These are phyloP conservation scores for Cladophialophora psammophila DNA, from an alignment of 2,329 filamentous ascomycete species.

Conservation along the genomic window DNA sequence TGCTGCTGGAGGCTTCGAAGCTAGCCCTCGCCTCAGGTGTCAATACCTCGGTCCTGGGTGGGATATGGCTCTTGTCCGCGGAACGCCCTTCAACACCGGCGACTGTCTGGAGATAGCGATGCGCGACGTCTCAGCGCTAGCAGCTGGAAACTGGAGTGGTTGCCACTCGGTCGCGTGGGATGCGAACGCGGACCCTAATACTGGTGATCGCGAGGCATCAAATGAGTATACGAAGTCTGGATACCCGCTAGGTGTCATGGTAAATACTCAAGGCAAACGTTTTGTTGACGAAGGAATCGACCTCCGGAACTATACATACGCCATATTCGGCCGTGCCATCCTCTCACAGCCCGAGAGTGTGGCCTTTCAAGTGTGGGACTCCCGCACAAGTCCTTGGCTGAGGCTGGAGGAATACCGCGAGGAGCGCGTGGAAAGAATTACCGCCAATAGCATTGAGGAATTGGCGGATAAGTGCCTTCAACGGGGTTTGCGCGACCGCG, in stretches of 20 bases:
- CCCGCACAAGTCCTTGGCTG: slow-evolving; percentile 59
- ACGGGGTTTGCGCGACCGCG: slow-evolving; percentile 56
- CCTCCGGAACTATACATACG: slow-evolving; percentile 72
- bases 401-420: slow-evolving; percentile 68
- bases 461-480: slow-evolving; percentile 59
- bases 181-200: slow-evolving; percentile 62
- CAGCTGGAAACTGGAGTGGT: slow-evolving; percentile 66
- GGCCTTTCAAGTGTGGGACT: slow-evolving; percentile 72
- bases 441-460: slow-evolving; percentile 60
- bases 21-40: slow-evolving; percentile 63
- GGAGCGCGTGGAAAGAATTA: slow-evolving; percentile 63
- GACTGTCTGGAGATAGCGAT: slow-evolving; percentile 64
- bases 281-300: slow-evolving; percentile 73
- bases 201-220: slow-evolving; percentile 64
- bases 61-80: slow-evolving; percentile 68
- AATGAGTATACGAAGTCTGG: slow-evolving; percentile 74
- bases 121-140: background rate
- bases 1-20: slow-evolving; percentile 70
- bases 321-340: slow-evolving; percentile 68
- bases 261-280: slow-evolving; percentile 65
- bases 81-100: slow-evolving; percentile 70
- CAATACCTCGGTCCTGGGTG: slow-evolving; percentile 66
- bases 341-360: slow-evolving; percentile 63
- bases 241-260: slow-evolving; percentile 70
- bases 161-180: slow-evolving; percentile 73